Conservation (phyloP, 331 rosid species). For the Acacia pycnantha region DNA sequence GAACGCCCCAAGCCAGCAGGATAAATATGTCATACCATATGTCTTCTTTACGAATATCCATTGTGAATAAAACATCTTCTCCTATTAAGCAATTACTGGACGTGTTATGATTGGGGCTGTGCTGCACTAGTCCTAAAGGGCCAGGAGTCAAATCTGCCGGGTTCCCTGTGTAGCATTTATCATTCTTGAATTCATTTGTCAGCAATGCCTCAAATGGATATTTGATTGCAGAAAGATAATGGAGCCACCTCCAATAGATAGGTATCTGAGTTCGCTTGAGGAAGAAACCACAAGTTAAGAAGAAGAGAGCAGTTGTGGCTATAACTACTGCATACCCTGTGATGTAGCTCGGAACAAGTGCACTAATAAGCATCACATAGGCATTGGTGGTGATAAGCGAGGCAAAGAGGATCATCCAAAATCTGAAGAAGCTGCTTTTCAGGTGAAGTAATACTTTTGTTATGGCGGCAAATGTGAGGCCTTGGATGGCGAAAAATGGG, state of each 20-base stretch:
- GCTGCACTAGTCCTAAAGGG: slow-evolving; percentile 53
- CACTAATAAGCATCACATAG: slow-evolving; percentile 92
- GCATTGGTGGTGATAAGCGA: slow-evolving; percentile 84
- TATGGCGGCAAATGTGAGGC: slow-evolving; percentile 74
- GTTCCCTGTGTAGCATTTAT: slow-evolving; percentile 51
- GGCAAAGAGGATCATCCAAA: slow-evolving; percentile 75
- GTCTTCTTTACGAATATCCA: slow-evolving; percentile 50
- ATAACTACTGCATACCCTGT: slow-evolving; percentile 92
- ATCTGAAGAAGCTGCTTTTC: slow-evolving; percentile 40
- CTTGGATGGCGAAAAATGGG: slow-evolving; percentile 86
- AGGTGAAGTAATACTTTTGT: slow-evolving; percentile 57
- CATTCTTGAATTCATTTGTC: slow-evolving; percentile 69
- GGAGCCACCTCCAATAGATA: slow-evolving; percentile 68
- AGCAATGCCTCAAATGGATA: slow-evolving; percentile 89
- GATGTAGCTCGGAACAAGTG: slow-evolving; percentile 86
- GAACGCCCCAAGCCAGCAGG: slow-evolving; percentile 92
- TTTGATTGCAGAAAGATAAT: slow-evolving; percentile 86
- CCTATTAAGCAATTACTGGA: slow-evolving; percentile 51
- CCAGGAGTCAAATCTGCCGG: slow-evolving; percentile 60
- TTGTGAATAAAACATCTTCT: slow-evolving; percentile 60
- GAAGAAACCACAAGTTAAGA: slow-evolving; percentile 87
- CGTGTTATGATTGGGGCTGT: slow-evolving; percentile 35
- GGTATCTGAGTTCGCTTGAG: slow-evolving; percentile 69
- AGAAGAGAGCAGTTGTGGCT: slow-evolving; percentile 94
- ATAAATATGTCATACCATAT: slow-evolving; percentile 60